Conservation (phyloP, 2,329 filamentous ascomycete genomes). For the Zymoseptoria ardabiliae region DNA sequence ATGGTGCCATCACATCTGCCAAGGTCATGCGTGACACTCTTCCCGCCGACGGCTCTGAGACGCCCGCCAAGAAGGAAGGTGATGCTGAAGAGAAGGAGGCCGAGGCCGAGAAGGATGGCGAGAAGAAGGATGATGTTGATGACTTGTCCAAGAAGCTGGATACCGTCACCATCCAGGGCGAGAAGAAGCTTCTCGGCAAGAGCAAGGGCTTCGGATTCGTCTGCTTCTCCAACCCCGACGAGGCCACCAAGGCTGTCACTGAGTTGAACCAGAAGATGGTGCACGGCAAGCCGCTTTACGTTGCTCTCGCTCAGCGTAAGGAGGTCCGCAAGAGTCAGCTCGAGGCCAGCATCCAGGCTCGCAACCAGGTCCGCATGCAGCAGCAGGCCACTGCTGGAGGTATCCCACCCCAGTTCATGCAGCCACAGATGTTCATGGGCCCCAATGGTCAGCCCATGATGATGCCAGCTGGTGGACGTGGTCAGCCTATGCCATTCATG, state of each 20-base stretch:
- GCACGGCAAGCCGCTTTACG: constrained; percentile 91
- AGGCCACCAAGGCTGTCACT: constrained; percentile 96
- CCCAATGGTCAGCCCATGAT: constrained; percentile 64
- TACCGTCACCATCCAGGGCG: constrained; percentile 48
- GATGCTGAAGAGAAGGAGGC: constrained; percentile 42
- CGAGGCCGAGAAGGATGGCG: constrained; percentile 52
- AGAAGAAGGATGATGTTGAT: constrained; percentile 49
- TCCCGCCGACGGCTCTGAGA: constrained; percentile 41
- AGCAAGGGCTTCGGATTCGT: constrained; percentile 99
- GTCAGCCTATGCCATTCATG: constrained; percentile 53
- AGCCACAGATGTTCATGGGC: constrained; percentile 82
- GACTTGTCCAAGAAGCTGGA: constrained; percentile 44
- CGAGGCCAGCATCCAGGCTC: constrained; percentile 97
- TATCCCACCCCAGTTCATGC: constrained; percentile 73
- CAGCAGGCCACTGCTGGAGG: constrained; percentile 78
- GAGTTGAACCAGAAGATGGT: constrained; percentile 99
- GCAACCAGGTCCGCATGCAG: constrained; percentile 97
- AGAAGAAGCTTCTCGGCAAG: constrained; percentile 74
- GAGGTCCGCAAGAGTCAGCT: constrained; percentile 98
- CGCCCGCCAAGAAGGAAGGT: constrained; percentile 35
- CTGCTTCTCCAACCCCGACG: constrained; percentile 98
- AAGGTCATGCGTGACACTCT: constrained; percentile 94
- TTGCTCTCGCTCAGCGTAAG: constrained; percentile 97
- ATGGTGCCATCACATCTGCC: constrained; percentile 91
- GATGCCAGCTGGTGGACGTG: constrained; percentile 46